phyloP scores from a whole-genome alignment of 2,329 filamentous ascomycete genomes.

The Blastomyces emzantsi region DNA sequence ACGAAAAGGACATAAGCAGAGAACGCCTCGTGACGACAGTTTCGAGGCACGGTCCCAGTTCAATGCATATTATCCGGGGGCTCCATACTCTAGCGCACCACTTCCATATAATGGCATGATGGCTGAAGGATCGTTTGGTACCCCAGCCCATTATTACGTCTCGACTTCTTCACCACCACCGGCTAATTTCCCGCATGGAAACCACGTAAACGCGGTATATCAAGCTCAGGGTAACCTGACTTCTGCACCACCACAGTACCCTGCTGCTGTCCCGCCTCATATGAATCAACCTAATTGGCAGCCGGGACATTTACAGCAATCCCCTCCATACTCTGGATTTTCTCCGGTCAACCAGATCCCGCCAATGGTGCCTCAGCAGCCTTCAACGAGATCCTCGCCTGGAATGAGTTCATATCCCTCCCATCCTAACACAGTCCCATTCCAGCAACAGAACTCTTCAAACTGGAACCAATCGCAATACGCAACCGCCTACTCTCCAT shows the following conservation, averaged over 20 bases:
- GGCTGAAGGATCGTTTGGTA: conserved; percentile 25
- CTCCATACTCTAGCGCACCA: conserved; percentile 29
- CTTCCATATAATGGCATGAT: conserved; percentile 24
- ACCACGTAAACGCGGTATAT: conserved; percentile 27
- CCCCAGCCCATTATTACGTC: conserved; percentile 30
- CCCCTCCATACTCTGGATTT: conserved; percentile 32
- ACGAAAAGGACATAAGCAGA: conserved; percentile 62
- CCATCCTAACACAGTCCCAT: conserved; percentile 26
- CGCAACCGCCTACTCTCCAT: conserved; percentile 16
- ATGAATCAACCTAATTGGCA: conserved; percentile 31
- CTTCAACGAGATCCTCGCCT: conserved; percentile 31
- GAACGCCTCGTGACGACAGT: conserved; percentile 53
- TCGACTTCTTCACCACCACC: conserved; percentile 25
- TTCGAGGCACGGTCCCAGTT: conserved; percentile 58
- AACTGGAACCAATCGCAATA: conserved; percentile 30
- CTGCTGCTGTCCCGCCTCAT: conserved; percentile 29
- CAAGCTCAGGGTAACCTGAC: conserved; percentile 27
- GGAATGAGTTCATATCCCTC: conserved; percentile 31
- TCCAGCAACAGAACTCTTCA: conserved; percentile 25
- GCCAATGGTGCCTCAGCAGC: conserved; percentile 30
- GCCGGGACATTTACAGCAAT: conserved; percentile 26
- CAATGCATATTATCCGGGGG: conserved; percentile 39
- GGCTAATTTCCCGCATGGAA: conserved; percentile 23
- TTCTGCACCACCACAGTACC: conserved; percentile 28
- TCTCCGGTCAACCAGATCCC: conserved; percentile 31